Percentiles rank a stretch among this genome's conserved stretches.
Conservation (phyloP, 2,329 filamentous ascomycete genomes). For the Amphichorda felina region DNA sequence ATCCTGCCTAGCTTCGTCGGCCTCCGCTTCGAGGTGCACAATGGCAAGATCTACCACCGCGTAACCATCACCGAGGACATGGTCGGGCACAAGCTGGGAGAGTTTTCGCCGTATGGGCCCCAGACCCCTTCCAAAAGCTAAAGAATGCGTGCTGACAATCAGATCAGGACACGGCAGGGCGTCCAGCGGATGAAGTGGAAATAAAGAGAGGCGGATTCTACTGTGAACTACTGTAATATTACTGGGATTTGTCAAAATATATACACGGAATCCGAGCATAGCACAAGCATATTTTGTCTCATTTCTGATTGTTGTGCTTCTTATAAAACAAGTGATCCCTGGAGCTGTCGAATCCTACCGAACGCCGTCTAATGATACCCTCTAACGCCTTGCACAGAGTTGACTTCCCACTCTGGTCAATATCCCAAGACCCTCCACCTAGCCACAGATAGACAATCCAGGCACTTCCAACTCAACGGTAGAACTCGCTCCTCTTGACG, state of each 20-base stretch:
- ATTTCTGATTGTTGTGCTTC: background rate
- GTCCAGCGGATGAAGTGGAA: slow-evolving; percentile 35
- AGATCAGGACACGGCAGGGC: slow-evolving; percentile 38
- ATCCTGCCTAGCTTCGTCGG: slow-evolving; percentile 90
- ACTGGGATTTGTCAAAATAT: slow-evolving; percentile 1
- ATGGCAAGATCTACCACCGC: slow-evolving; percentile 78
- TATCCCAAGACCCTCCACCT: too few relatives aligned
- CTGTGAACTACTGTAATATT: slow-evolving; percentile 2
- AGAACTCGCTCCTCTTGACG: slow-evolving; percentile 95
- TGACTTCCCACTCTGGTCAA: too few relatives aligned
- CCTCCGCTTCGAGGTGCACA: slow-evolving; percentile 80
- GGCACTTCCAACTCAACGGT: too few relatives aligned
- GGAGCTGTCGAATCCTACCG: background rate
- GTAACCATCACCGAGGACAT: slow-evolving; percentile 85
- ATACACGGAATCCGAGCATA: background rate
- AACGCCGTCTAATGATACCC: background rate
- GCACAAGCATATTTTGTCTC: too few relatives aligned
- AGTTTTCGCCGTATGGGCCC: slow-evolving; percentile 70
- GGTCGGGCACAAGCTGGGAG: slow-evolving; percentile 90
- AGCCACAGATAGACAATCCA: too few relatives aligned
- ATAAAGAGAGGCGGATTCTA: background rate
- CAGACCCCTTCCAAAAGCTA: background rate
- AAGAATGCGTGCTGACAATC: background rate
- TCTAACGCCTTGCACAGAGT: background rate
- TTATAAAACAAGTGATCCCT: background rate